Evolutionary conservation across 148 eudicot species (phyloP).

Genomic region (Rhododendron mucronatum): DNA sequence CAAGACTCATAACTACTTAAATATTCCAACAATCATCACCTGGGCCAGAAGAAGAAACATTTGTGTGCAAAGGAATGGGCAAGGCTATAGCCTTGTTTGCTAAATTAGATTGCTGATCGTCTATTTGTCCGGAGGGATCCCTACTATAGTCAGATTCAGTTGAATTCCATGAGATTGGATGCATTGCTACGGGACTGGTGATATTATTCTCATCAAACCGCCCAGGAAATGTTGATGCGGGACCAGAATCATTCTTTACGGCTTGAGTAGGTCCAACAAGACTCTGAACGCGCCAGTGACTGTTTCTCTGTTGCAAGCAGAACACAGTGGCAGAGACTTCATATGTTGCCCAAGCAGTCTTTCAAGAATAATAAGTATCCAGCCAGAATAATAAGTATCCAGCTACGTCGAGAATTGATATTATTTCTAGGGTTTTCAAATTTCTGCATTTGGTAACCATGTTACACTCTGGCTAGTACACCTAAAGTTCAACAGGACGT

Average conservation of each 20-base stretch:
- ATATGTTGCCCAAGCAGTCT: not conserved
- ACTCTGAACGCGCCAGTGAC: slow-evolving; percentile 75
- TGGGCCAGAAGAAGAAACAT: slow-evolving; percentile 27
- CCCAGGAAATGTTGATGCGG: slow-evolving; percentile 37
- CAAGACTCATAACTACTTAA: too few species aligned
- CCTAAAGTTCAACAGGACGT: not conserved
- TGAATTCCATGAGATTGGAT: slow-evolving; percentile 37
- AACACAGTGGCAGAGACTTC: slow-evolving; percentile 1
- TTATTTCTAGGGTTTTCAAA: not conserved
- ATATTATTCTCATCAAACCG: slow-evolving; percentile 53
- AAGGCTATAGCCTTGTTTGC: slow-evolving; percentile 32
- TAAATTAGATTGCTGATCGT: slow-evolving; percentile 40
- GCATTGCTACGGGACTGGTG: slow-evolving; percentile 33
- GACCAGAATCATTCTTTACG: slow-evolving; percentile 45
- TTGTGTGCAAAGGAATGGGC: slow-evolving; percentile 35
- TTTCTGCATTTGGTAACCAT: not conserved
- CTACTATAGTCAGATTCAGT: slow-evolving; percentile 33
- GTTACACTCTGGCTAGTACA: not conserved
- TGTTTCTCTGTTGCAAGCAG: slow-evolving; percentile 58
- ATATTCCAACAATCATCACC: too few species aligned
- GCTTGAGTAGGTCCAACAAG: slow-evolving; percentile 50
- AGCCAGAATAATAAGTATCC: not conserved
- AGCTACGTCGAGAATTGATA: not conserved
- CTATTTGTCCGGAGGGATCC: slow-evolving; percentile 31
- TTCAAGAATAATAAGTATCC: not conserved